Conservation (phyloP, 2,329 filamentous ascomycete genomes). For the Beauveria sp. region DNA sequence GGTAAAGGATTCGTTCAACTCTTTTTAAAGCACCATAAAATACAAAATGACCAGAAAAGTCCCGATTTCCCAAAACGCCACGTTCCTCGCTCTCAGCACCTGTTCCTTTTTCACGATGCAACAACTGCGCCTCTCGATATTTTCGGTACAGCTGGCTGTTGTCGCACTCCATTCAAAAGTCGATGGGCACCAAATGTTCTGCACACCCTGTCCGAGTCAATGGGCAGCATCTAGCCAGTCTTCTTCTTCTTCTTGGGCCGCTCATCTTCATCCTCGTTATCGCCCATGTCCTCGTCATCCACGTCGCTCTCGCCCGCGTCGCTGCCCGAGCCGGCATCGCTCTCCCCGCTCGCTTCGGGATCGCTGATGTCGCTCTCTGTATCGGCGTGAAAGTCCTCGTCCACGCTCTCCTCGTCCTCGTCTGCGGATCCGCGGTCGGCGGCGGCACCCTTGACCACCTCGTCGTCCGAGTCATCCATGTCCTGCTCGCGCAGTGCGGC, state of each 20-base stretch:
- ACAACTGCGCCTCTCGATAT: neutral
- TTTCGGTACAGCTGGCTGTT: no score
- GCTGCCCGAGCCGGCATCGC: constrained; percentile 52
- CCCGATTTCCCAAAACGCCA: neutral
- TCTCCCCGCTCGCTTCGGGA: constrained; percentile 82
- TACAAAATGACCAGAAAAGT: neutral
- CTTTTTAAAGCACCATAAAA: neutral
- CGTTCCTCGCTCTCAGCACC: neutral
- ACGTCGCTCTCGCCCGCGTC: constrained; percentile 42
- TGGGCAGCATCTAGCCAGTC: constrained; percentile 20
- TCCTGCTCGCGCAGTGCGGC: constrained; percentile 78
- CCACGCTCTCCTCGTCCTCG: constrained; percentile 89
- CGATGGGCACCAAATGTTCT: neutral
- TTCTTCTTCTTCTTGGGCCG: constrained; percentile 45
- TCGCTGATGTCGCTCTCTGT: constrained; percentile 94
- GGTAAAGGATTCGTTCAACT: neutral
- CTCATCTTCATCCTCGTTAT: constrained; percentile 35
- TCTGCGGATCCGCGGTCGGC: constrained; percentile 85
- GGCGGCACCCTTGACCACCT: constrained; percentile 55
- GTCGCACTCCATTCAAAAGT: no score
- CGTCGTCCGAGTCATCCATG: constrained; percentile 77
- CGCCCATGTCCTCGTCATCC: constrained; percentile 36
- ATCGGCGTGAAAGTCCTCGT: constrained; percentile 91
- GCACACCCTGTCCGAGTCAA: neutral
- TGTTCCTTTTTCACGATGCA: neutral